phyloP scores from a whole-genome alignment of 805 yeast species.

The Kuraishia piskuri region DNA sequence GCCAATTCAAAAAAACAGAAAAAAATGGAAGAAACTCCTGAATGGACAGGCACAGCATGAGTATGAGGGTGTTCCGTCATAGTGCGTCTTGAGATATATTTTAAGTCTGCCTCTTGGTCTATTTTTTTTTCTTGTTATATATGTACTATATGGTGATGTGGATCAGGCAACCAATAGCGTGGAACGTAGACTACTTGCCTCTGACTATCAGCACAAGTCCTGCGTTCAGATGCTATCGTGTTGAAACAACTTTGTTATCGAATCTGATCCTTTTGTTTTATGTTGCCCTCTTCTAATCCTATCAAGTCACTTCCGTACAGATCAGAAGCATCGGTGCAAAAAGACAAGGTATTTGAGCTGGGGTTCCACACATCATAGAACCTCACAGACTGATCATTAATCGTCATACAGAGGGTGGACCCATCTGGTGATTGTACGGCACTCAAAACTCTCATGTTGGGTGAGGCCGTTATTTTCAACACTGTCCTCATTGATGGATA shows the following conservation, averaged over 20 bases:
- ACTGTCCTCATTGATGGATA: conserved; percentile 55
- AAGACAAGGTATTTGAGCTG: conserved; percentile 12
- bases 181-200: neutral
- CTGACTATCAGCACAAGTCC: neutral
- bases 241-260: conserved; percentile 10
- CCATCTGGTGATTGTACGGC: conserved; percentile 62
- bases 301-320: conserved; percentile 47
- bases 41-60: conserved; percentile 53
- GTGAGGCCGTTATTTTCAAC: conserved; percentile 38
- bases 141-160: no score
- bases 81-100: neutral
- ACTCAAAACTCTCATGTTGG: conserved; percentile 52
- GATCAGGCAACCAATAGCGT: no score
- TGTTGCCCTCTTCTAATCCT: conserved; percentile 51
- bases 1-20: conserved; percentile 67
- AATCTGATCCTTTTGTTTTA: conserved; percentile 15
- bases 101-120: no score
- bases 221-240: neutral
- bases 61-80: conserved; percentile 85
- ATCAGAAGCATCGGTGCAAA: neutral
- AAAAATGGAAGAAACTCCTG: conserved; percentile 50
- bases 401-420: conserved; percentile 58
- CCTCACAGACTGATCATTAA: conserved; percentile 71
- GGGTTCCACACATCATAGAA: conserved; percentile 67
- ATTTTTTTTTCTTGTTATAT: no score